Evolutionary conservation across 345 rosid genomes (phyloP), one percentile per base, ranked within the genome.

Genomic region (Nephelium lappaceum): DNA sequence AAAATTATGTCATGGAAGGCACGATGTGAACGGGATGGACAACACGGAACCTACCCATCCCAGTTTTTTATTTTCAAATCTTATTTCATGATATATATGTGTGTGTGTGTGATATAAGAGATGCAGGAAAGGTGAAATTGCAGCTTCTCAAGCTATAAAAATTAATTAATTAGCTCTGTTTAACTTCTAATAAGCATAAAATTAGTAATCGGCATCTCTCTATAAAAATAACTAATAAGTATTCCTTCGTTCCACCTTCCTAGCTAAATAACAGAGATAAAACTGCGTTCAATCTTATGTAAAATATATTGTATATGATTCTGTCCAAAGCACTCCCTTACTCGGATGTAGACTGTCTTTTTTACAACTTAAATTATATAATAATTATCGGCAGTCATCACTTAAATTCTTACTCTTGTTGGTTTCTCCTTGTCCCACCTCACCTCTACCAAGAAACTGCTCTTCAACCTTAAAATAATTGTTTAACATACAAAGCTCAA

Each of bases 381-480:
- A 31, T 45, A 36, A 68, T n/a, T 53, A 66, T 31, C 51, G 27
- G 23, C 61, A 21, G 11, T 39, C 5, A 38, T 39, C 7, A 18
- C 65, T 61, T 55, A 25, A 68, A 69, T 82, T 74, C 81, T 74
- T 36, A 39, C 5, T 71, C 69, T 78, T 78, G 79, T 82, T 66
- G 12, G 16, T 55, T 74, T 77, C 72, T 51, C 73, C 76, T 43
- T 55, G 76, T 69, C 63, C n/a, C 63, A 27, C 63, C 14, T 2
- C 23, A 64, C 55, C 69, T 63, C 55, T 9, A 62, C 60, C 19
- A 45, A 31, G 53, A 19, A 36, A 27, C 16, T n/a, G 24, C 10
- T 31, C 45, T n/a, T 27, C 62, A 21, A 36, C 16, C n/a, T 71
- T 24, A 25, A 51, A 16, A 69, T 27, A 47, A 45, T 3, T 24